Percentiles rank a stretch among this genome's conserved stretches.
These are phyloP conservation scores for Arthonia radiata DNA, from an alignment of 495 filamentous ascomycete genomes.

Conservation along the genomic window DNA sequence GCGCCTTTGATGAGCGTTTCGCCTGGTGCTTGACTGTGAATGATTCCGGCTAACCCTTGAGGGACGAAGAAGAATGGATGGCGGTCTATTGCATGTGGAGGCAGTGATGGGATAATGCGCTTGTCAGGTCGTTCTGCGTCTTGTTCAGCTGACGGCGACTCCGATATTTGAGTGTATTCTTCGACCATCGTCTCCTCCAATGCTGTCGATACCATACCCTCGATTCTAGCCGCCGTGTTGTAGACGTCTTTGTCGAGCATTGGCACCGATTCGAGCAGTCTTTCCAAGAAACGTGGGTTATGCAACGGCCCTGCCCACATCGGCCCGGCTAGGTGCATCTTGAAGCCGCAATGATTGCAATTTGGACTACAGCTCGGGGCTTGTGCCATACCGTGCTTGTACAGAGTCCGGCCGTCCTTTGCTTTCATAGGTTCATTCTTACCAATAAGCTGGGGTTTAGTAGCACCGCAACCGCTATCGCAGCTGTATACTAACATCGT, in stretches of 20 bases:
- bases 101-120: constrained; percentile 15
- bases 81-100: constrained; percentile 32
- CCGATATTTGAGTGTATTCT: constrained; percentile 4
- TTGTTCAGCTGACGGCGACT: constrained; percentile 6
- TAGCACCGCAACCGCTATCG: constrained; percentile 69
- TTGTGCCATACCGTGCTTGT: constrained; percentile 47
- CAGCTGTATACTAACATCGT: constrained; percentile 88
- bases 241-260: constrained; percentile 37
- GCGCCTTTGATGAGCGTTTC: constrained; percentile 55
- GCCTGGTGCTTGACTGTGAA: constrained; percentile 54
- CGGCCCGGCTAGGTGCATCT: constrained; percentile 67
- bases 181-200: constrained; percentile 36
- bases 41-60: constrained; percentile 36
- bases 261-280: constrained; percentile 43
- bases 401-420: constrained; percentile 36
- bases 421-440: constrained; percentile 37
- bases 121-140: neutral
- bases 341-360: constrained; percentile 67
- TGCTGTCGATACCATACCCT: constrained; percentile 78
- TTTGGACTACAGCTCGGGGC: constrained; percentile 32
- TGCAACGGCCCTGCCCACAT: constrained; percentile 90
- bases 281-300: constrained; percentile 52
- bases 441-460: constrained; percentile 52
- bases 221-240: constrained; percentile 50
- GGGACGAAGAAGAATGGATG: constrained; percentile 80